phyloP scores from a whole-genome alignment of 192 early-diverging fungal species.

The Gaertneriomyces sp. region DNA sequence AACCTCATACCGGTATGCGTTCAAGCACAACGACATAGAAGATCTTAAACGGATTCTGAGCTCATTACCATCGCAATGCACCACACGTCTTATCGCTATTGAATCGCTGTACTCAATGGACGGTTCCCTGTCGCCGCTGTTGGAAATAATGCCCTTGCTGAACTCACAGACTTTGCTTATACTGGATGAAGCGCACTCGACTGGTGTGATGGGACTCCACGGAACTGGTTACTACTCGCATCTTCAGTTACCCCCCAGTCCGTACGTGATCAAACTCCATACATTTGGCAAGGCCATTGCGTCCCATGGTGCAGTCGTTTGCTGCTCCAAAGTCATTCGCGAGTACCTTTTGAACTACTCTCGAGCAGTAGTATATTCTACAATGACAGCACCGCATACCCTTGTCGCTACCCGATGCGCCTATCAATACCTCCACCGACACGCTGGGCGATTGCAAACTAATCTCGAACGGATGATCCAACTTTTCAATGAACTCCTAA shows the following conservation, averaged over 20 bases:
- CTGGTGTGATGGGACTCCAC: slow-evolving; percentile 65
- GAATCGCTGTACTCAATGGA: slow-evolving; percentile 85
- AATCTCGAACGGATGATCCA: slow-evolving; percentile 43
- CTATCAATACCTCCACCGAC: slow-evolving; percentile 55
- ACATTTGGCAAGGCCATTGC: slow-evolving; percentile 84
- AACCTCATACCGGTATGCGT: slow-evolving; percentile 37
- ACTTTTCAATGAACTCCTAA: slow-evolving; percentile 44
- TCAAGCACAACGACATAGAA: slow-evolving; percentile 64
- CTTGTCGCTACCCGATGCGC: slow-evolving; percentile 65
- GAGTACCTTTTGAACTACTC: slow-evolving; percentile 80
- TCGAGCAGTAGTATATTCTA: slow-evolving; percentile 75
- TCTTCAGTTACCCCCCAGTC: slow-evolving; percentile 56
- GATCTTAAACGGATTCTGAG: slow-evolving; percentile 46
- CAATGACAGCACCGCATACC: slow-evolving; percentile 65
- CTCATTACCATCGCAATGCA: slow-evolving; percentile 13
- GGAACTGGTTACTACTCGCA: slow-evolving; percentile 67
- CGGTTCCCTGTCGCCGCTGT: slow-evolving; percentile 67
- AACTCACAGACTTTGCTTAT: slow-evolving; percentile 43
- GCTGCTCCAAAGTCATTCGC: slow-evolving; percentile 58
- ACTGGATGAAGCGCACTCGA: slow-evolving; percentile 83
- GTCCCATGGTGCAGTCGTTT: slow-evolving; percentile 74
- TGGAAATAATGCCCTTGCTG: slow-evolving; percentile 57
- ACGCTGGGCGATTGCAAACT: slow-evolving; percentile 47
- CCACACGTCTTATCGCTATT: slow-evolving; percentile 67
- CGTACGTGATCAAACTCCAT: slow-evolving; percentile 69